phyloP scores from a whole-genome alignment of 768 basidiomycete species.

The Calocera cornea region DNA sequence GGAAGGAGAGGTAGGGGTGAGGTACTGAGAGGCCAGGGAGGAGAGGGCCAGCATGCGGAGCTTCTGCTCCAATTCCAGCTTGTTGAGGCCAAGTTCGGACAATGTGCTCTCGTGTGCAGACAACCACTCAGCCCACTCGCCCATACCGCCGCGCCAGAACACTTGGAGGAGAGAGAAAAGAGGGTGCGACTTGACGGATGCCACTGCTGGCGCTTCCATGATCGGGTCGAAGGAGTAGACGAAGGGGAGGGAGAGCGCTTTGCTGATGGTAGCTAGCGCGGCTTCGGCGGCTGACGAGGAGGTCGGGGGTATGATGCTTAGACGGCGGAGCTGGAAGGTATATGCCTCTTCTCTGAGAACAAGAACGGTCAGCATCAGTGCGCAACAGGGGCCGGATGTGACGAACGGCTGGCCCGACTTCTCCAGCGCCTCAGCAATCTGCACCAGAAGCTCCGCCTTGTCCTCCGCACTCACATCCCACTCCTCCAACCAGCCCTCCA shows the following conservation, averaged over 20 bases:
- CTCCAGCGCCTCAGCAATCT: conserved; percentile 45
- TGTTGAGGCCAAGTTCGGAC: conserved; percentile 47
- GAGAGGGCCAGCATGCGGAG: conserved; percentile 65
- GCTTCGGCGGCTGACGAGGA: conserved; percentile 40
- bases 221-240: conserved; percentile 72
- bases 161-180: conserved; percentile 63
- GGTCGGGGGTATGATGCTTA: conserved; percentile 44
- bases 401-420: conserved; percentile 48
- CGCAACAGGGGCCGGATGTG: not conserved
- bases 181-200: conserved; percentile 51
- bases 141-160: conserved; percentile 50
- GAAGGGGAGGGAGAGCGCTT: conserved; percentile 48
- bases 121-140: conserved; percentile 51
- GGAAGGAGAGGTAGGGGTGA: conserved; percentile 34
- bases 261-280: conserved; percentile 46
- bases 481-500: conserved; percentile 67
- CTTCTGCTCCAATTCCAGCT: conserved; percentile 54
- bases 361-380: not conserved
- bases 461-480: conserved; percentile 54
- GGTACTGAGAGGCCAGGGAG: conserved; percentile 60
- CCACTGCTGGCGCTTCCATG: conserved; percentile 60
- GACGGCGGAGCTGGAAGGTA: conserved; percentile 48
- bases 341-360: conserved; percentile 44
- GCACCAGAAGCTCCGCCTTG: conserved; percentile 52
- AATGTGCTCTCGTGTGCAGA: conserved; percentile 35